These are phyloP conservation scores for Aleurites moluccanus DNA, from an alignment of 441 rosid species.

Conservation along the genomic window DNA sequence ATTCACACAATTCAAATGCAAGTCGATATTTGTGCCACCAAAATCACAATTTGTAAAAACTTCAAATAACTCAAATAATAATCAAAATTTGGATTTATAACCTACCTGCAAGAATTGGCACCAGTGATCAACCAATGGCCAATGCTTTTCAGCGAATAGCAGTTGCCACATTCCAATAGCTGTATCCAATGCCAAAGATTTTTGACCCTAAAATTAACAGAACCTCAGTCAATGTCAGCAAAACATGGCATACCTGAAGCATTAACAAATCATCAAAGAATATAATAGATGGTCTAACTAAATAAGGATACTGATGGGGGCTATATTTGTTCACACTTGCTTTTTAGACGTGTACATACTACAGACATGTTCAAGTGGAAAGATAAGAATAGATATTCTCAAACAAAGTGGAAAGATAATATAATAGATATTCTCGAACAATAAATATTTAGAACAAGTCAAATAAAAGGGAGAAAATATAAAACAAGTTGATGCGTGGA, in stretches of 20 bases:
- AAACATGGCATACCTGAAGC: neutral
- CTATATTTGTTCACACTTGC: neutral
- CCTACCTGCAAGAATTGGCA: slow-evolving; percentile 93
- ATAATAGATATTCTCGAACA: neutral
- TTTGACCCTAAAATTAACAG: slow-evolving; percentile 73
- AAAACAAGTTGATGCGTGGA: neutral
- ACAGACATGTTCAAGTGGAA: neutral
- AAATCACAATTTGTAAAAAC: neutral
- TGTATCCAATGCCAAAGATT: slow-evolving; percentile 92
- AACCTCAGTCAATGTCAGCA: neutral
- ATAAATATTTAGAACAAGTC: neutral
- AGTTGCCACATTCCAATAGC: slow-evolving; percentile 99
- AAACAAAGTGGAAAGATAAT: too few species aligned
- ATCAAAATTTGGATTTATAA: neutral
- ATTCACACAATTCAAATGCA: neutral
- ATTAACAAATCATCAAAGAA: neutral
- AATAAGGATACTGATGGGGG: neutral
- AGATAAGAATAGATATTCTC: too few species aligned
- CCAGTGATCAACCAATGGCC: slow-evolving; percentile 90
- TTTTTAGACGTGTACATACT: neutral
- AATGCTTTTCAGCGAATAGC: slow-evolving; percentile 83
- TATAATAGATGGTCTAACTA: neutral
- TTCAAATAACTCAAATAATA: neutral
- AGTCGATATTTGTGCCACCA: neutral
- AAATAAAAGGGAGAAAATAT: neutral